These are phyloP conservation scores for Teratosphaeria destructans DNA, from an alignment of 2,329 filamentous ascomycete genomes.

Conservation along the genomic window DNA sequence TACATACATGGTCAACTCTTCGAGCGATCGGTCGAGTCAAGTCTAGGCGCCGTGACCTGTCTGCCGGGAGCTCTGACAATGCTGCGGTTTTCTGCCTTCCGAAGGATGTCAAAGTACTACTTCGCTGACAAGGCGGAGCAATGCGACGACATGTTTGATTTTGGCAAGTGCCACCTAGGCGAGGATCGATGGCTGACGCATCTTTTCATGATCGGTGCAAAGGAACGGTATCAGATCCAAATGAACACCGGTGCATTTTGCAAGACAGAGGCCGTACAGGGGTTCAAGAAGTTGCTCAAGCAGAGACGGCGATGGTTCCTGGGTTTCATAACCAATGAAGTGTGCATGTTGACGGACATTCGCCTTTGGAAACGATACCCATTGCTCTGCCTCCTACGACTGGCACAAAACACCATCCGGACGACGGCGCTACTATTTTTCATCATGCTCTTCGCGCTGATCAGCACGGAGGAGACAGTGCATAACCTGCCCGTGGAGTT, in stretches of 20 bases:
- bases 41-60: slow-evolving; percentile 88
- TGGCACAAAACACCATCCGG: slow-evolving; percentile 92
- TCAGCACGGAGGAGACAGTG: slow-evolving; percentile 72
- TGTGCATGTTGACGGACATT: slow-evolving; percentile 93
- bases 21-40: slow-evolving; percentile 89
- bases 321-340: slow-evolving; percentile 63
- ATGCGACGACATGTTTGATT: slow-evolving; percentile 92
- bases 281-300: slow-evolving; percentile 74
- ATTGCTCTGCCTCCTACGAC: slow-evolving; percentile 71
- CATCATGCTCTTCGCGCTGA: slow-evolving; percentile 77
- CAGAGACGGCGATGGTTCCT: slow-evolving; percentile 94
- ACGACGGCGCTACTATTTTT: slow-evolving; percentile 92
- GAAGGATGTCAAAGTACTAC: slow-evolving; percentile 95
- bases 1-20: slow-evolving; percentile 96
- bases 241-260: slow-evolving; percentile 97
- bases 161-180: slow-evolving; percentile 86
- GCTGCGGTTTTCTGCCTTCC: slow-evolving; percentile 88
- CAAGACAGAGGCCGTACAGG: slow-evolving; percentile 95
- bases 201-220: slow-evolving; percentile 92
- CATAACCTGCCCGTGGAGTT: slow-evolving; percentile 80
- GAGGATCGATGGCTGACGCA: slow-evolving; percentile 97
- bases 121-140: slow-evolving; percentile 95
- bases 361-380: slow-evolving; percentile 88
- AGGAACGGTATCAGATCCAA: slow-evolving; percentile 87
- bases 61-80: slow-evolving; percentile 92